Evolutionary conservation across 495 filamentous ascomycete species (phyloP), one percentile per base, ranked within the genome.

Genomic region (Copromyces sp.): DNA sequence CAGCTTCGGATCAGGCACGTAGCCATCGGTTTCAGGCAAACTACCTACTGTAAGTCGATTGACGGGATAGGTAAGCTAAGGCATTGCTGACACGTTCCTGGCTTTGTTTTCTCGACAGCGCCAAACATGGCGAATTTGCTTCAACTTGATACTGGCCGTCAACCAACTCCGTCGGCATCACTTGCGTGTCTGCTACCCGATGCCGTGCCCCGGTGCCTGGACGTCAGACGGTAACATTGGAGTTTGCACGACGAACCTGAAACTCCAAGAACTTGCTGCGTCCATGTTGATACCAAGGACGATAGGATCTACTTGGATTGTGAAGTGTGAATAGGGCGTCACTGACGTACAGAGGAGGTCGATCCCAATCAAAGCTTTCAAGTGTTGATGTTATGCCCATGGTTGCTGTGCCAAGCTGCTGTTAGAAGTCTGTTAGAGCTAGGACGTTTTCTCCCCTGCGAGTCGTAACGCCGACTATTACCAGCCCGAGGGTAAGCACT

Each of bases 271-370:
- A 61, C 53, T 61, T 35, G 24, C 14, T 61, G 12, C 0, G 53
- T 61, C 16, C 24, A 3, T 61, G 14, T 32, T 17, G 5, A 32
- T 1, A 32, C 12, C 47, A 32, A 59, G 20, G 4, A 29, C 4
- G 32, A 9, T 14, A 61, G 20, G 47, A 29, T 29, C 53, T 3
- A 35, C 4, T 17, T 65, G 1, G 29, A 37, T 35, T 14, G 53
- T 65, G 53, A 65, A 65, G 53, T 65, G 53, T 65, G 12, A 65
- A 65, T 35, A 65, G 53, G 29, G 53, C 14, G 53, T 35, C 53
- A 35, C 53, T 65, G 53, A 65, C 53, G 53, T 65, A 35, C 12
- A 37, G 53, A 65, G 12, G 53, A 65, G 53, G 53, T 35, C 5
- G 53, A 65, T 65, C 53, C 12, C 32, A 65, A 65, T 65, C 17